Conservation (phyloP, 257 asterid species). For the Rauvolfia tetraphylla region DNA sequence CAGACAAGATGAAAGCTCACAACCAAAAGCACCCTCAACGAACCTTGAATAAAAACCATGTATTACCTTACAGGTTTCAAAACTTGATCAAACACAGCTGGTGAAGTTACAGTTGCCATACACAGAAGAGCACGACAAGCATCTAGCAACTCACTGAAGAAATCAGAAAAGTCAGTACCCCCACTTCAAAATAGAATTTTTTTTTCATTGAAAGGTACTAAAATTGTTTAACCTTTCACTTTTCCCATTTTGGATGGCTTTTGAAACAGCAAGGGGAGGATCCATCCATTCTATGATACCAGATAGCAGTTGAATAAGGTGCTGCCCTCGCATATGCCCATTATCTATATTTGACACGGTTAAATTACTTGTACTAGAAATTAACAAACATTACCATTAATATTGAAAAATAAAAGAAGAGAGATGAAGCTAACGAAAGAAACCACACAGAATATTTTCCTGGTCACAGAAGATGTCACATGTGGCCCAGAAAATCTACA, state of each 20-base stretch:
- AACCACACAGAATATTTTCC: neutral
- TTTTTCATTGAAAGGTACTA: neutral
- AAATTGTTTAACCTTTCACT: slow-evolving; percentile 68
- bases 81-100: slow-evolving; percentile 70
- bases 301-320: slow-evolving; percentile 71
- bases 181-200: slow-evolving; percentile 8
- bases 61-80: slow-evolving; percentile 73
- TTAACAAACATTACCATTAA: neutral
- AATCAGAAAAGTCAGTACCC: slow-evolving; percentile 29
- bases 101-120: slow-evolving; percentile 77
- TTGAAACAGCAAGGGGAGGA: slow-evolving; percentile 77
- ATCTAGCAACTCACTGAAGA: slow-evolving; percentile 83
- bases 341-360: slow-evolving; percentile 46
- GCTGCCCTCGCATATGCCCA: slow-evolving; percentile 71
- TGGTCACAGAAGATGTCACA: neutral
- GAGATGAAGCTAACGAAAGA: neutral
- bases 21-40: neutral
- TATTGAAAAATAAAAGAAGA: slow-evolving; percentile 12
- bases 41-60: neutral
- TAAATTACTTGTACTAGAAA: slow-evolving; percentile 17
- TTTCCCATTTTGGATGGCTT: slow-evolving; percentile 71
- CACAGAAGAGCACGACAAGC: slow-evolving; percentile 92
- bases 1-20: neutral
- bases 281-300: slow-evolving; percentile 87
- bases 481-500: neutral